Conservation (phyloP, 768 basidiomycete species). For the Phanerochaete sordida region DNA sequence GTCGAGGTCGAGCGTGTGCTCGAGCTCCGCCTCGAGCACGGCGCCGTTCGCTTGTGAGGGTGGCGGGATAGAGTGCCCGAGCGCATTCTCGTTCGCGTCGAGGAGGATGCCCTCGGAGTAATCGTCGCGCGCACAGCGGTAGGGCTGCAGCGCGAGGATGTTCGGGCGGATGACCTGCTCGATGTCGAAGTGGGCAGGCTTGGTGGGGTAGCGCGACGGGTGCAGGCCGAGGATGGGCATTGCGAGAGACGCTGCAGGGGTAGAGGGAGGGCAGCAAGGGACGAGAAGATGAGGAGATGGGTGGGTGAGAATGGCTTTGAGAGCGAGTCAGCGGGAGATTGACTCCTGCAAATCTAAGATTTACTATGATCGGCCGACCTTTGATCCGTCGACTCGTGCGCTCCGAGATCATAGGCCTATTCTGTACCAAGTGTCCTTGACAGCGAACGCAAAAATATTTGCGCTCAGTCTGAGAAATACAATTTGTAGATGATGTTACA, state of each 20-base stretch:
- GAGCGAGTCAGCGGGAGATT: background rate
- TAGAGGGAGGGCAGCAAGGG: background rate
- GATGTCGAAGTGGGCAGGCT: conserved; percentile 82
- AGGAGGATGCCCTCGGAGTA: conserved; percentile 88
- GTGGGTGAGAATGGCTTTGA: background rate
- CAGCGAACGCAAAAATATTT: too few species aligned
- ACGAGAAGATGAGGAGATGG: background rate
- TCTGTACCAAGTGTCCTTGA: too few species aligned
- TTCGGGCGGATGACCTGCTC: conserved; percentile 88
- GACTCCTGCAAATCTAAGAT: background rate
- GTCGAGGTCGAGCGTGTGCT: conserved; percentile 41
- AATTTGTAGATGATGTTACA: too few species aligned
- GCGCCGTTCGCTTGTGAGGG: conserved; percentile 18
- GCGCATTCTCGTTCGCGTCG: conserved; percentile 96
- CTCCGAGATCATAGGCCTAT: too few species aligned
- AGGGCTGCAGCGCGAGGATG: conserved; percentile 87
- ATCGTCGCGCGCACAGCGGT: conserved; percentile 95
- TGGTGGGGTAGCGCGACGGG: conserved; percentile 36
- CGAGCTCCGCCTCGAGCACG: conserved; percentile 30
- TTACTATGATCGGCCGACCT: background rate
- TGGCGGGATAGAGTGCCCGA: conserved; percentile 77
- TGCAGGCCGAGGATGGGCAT: conserved; percentile 69
- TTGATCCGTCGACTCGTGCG: background rate
- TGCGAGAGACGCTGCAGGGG: background rate
- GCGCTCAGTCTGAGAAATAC: too few species aligned